phyloP scores from a whole-genome alignment of 306 rosid genomes.

The Erythrophleum fordii region DNA sequence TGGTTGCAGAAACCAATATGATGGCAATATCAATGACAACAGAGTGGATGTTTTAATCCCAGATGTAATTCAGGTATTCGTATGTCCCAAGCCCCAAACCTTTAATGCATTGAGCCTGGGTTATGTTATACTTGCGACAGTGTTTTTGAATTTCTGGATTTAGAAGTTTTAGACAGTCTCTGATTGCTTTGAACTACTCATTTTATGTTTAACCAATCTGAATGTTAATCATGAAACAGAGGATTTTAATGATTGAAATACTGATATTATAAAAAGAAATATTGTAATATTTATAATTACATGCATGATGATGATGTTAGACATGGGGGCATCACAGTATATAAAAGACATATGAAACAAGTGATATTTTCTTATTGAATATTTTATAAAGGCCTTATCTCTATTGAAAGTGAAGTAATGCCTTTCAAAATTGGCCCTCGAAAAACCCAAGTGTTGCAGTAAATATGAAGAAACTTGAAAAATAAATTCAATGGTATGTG shows the following conservation, averaged over 20 bases:
- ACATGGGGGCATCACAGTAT: slow-evolving; percentile 13
- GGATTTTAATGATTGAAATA: slow-evolving; percentile 4
- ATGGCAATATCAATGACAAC: slow-evolving; percentile 47
- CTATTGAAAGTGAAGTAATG: slow-evolving; percentile 19
- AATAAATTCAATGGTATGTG: background rate
- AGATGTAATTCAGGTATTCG: slow-evolving; percentile 85
- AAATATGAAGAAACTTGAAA: background rate
- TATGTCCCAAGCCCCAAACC: background rate
- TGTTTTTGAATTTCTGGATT: slow-evolving; percentile 4
- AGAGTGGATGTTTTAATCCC: slow-evolving; percentile 91
- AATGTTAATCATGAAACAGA: background rate
- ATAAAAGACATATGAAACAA: slow-evolving; percentile 22
- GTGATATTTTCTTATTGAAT: slow-evolving; percentile 11
- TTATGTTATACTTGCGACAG: background rate
- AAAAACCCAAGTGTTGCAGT: background rate
- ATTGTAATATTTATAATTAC: slow-evolving; percentile 22
- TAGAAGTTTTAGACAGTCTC: background rate
- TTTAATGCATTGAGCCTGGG: background rate
- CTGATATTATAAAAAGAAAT: background rate
- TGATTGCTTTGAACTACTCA: background rate
- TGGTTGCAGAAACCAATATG: slow-evolving; percentile 66
- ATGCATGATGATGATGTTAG: slow-evolving; percentile 12
- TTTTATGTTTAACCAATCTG: background rate
- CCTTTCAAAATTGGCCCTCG: slow-evolving; percentile 6
- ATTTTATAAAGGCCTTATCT: background rate